These are phyloP conservation scores for Teratosphaeria nubilosa DNA, from an alignment of 2,329 filamentous ascomycete genomes.

Conservation along the genomic window DNA sequence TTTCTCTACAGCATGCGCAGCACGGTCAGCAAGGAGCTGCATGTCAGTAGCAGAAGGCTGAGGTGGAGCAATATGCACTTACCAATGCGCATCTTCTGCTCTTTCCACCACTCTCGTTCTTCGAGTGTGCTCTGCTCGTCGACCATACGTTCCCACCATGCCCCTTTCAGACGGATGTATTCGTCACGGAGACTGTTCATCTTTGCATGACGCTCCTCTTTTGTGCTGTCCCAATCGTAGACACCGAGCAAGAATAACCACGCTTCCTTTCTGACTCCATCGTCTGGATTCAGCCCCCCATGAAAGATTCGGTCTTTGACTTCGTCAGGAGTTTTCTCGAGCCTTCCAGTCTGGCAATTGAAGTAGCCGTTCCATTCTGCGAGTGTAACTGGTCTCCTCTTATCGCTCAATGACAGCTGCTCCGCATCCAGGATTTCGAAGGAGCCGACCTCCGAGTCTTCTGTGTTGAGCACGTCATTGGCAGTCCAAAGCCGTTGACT, in stretches of 20 bases:
- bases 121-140: slow-evolving; percentile 72
- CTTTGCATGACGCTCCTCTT: slow-evolving; percentile 72
- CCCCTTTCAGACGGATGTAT: slow-evolving; percentile 84
- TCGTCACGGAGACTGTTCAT: slow-evolving; percentile 81
- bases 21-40: slow-evolving; percentile 31
- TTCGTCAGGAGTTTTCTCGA: slow-evolving; percentile 77
- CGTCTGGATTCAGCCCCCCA: slow-evolving; percentile 76
- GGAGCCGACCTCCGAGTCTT: slow-evolving; percentile 88
- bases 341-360: slow-evolving; percentile 59
- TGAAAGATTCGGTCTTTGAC: slow-evolving; percentile 97
- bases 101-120: slow-evolving; percentile 90
- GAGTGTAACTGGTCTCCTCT: slow-evolving; percentile 64
- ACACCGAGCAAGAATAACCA: slow-evolving; percentile 92
- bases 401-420: slow-evolving; percentile 63
- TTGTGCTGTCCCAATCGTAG: slow-evolving; percentile 84
- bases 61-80: slow-evolving; percentile 30
- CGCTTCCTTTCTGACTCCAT: slow-evolving; percentile 89
- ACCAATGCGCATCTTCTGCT: slow-evolving; percentile 90
- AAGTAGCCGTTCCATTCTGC: slow-evolving; percentile 91
- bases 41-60: slow-evolving; percentile 13
- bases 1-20: slow-evolving; percentile 63
- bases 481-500: slow-evolving; percentile 88
- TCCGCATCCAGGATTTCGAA: slow-evolving; percentile 82
- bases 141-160: slow-evolving; percentile 91
- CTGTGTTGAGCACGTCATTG: slow-evolving; percentile 81